Conservation (phyloP, 2,329 filamentous ascomycete genomes). For the Alternaria postmessia region DNA sequence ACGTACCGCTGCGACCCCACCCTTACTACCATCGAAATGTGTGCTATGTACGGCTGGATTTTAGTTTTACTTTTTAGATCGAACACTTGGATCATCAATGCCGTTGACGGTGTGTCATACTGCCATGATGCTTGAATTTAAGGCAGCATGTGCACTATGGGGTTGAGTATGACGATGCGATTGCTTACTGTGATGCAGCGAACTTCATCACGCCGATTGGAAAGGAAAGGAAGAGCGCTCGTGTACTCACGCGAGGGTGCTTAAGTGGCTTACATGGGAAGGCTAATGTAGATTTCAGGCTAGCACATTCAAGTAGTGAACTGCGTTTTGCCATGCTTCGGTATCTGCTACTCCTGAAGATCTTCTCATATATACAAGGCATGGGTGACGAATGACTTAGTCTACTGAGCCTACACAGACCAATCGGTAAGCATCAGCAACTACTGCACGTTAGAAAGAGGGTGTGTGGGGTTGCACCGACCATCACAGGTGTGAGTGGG, state of each 20-base stretch:
- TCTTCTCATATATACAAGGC: not conserved
- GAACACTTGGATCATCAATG: not conserved
- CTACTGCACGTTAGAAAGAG: conserved; percentile 2
- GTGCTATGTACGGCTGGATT: not conserved
- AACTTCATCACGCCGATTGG: not conserved
- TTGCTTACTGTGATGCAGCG: not conserved
- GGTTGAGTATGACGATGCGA: not conserved
- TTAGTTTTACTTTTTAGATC: not conserved
- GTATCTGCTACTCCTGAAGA: not conserved
- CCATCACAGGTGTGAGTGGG: not conserved
- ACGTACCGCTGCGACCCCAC: not conserved
- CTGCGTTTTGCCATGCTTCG: not conserved
- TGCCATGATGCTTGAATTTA: not conserved
- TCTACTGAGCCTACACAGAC: not conserved
- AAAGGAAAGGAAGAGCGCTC: not conserved
- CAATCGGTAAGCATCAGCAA: not conserved
- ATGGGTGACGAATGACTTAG: not conserved
- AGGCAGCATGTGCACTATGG: not conserved
- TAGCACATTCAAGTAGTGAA: not conserved
- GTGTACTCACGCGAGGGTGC: no score
- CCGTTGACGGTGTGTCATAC: not conserved
- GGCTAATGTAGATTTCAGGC: not conserved
- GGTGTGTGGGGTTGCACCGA: conserved; percentile 3
- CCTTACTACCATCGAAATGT: not conserved
- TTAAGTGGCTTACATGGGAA: not conserved